Conservation (phyloP, 1,139 yeast species). For the Cylindricascospora bacillispora region DNA sequence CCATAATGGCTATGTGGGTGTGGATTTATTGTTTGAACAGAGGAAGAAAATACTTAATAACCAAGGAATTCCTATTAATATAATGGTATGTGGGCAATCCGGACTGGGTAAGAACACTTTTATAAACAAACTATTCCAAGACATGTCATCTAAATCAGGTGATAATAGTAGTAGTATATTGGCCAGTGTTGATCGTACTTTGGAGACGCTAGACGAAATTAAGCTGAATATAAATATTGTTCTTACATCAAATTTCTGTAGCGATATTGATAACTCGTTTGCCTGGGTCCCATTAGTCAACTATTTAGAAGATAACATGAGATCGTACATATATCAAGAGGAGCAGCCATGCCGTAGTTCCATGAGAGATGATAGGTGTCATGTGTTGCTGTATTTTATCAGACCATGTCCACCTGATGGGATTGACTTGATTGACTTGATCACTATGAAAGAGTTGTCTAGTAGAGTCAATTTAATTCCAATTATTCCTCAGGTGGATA, state of each 20-base stretch:
- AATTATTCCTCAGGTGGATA: constrained; percentile 63
- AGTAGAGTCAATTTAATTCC: constrained; percentile 64
- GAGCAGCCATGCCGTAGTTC: constrained; percentile 53
- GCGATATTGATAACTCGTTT: constrained; percentile 44
- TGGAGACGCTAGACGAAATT: constrained; percentile 9
- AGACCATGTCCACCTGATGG: constrained; percentile 44
- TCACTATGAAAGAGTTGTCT: constrained; percentile 54
- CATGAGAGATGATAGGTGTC: constrained; percentile 49
- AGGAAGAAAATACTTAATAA: constrained; percentile 25
- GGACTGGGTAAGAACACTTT: constrained; percentile 46
- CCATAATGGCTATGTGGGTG: constrained; percentile 16
- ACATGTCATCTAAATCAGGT: neutral
- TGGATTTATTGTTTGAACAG: constrained; percentile 20
- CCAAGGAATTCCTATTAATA: constrained; percentile 40
- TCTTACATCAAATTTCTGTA: constrained; percentile 76
- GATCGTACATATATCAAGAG: constrained; percentile 46
- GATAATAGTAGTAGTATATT: no score
- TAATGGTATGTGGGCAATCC: constrained; percentile 48
- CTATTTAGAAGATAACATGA: constrained; percentile 50
- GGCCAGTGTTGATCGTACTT: neutral
- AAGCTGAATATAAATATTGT: constrained; percentile 41
- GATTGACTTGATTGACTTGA: constrained; percentile 47
- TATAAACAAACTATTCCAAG: constrained; percentile 41
- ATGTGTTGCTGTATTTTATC: constrained; percentile 65
- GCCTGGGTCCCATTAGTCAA: constrained; percentile 48